Percentiles rank a stretch among this genome's conserved stretches.
Conservation (phyloP, 2,329 filamentous ascomycete species). For the Cadophora gregata region DNA sequence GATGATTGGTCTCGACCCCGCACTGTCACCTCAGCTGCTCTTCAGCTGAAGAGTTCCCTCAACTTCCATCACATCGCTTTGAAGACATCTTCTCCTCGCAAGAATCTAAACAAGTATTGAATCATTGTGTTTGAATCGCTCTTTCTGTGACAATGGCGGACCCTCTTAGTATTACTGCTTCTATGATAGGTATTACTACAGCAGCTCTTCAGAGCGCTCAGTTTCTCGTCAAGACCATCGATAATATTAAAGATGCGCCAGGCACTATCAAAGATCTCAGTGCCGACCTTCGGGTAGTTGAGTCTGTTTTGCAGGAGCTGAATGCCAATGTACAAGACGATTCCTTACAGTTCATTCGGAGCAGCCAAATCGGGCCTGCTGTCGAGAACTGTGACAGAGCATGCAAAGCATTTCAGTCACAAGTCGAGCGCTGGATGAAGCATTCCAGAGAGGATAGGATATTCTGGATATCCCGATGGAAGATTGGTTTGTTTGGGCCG, state of each 20-base stretch:
- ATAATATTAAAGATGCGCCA: conserved; percentile 11
- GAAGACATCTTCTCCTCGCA: neutral
- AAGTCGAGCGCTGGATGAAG: neutral
- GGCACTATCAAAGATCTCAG: conserved; percentile 10
- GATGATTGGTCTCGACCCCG: neutral
- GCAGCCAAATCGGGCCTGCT: neutral
- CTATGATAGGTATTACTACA: conserved; percentile 8
- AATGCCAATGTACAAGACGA: neutral
- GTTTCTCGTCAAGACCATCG: conserved; percentile 10
- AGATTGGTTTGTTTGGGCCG: neutral
- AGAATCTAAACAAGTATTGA: neutral
- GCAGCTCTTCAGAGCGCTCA: conserved; percentile 9
- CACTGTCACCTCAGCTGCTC: neutral
- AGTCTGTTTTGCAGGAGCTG: neutral
- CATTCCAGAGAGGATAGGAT: neutral
- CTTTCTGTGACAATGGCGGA: neutral
- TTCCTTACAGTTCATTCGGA: neutral
- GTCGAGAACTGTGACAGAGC: conserved; percentile 9
- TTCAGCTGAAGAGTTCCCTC: neutral
- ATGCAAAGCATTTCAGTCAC: neutral
- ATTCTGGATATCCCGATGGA: neutral
- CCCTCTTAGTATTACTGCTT: conserved; percentile 10
- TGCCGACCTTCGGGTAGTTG: neutral
- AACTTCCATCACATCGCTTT: neutral
- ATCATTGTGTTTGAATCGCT: neutral